Base-by-base conservation (phyloP, 441 rosid genomes). In the Adansonia grandidieri region DNA sequence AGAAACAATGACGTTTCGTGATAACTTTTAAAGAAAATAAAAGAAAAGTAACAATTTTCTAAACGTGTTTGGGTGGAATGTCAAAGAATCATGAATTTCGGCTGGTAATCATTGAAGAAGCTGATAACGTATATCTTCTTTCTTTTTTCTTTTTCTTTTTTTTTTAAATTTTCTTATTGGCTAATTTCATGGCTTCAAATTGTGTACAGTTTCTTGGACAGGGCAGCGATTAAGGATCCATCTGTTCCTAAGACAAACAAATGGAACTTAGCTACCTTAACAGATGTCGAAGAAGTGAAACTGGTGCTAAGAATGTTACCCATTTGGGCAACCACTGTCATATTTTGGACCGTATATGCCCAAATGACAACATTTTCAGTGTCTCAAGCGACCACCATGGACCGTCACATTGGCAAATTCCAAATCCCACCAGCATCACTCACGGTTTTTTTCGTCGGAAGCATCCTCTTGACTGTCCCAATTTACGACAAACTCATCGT, bases 271-370 rank as follows among this genome's bases (percentile, higher is more conserved):
- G 82, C 95, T 48, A 95, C 97, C 80, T 61, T 93, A 77, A 91
- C 97, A 6, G 98, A 95, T 74, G 97, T 90, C 0, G 98, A 95
- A 53, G 98, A 95, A 79, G 98, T 95, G 58, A 95, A 95, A 87
- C 45, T 92, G 88, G 91, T 95, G 67, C 37, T 93, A 0, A 78
- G 96, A 24, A 95, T 95, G 98, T 37, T 95, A 75, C 98, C 98
- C 6, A 87, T 93, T 40, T 95, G 98, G 98, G 95, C 93, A 51
- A 93, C 98, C 22, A 90, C 88, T n/a, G 85, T 95, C 15, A 89
- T 93, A 53, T 95, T 95, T 64, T 95, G 98, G 98, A 92, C 98
- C 10, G 88, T 93, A 62, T 91, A 95, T 56, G 98, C 97, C 20
- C 98, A 95, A 56, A 84, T 93, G 86, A 89, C 96, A 8, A 95